These are phyloP conservation scores for Leptographium wingfieldii DNA, from an alignment of 2,329 filamentous ascomycete species.

Conservation along the genomic window DNA sequence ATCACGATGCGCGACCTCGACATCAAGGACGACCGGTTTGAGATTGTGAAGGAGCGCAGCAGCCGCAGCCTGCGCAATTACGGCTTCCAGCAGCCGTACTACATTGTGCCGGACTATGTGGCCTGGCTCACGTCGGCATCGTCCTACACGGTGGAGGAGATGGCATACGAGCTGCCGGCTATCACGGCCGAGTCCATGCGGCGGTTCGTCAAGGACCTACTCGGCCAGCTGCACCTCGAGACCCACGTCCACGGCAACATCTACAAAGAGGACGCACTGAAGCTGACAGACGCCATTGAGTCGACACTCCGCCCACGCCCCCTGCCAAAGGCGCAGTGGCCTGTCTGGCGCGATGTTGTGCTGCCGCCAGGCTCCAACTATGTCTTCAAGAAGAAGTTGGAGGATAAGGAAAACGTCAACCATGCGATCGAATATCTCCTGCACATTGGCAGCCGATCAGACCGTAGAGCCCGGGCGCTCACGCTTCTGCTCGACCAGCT, in stretches of 20 bases:
- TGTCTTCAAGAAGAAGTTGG: constrained; percentile 66
- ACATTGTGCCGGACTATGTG: constrained; percentile 74
- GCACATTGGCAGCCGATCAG: constrained; percentile 54
- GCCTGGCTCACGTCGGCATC: constrained; percentile 68
- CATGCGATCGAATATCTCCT: constrained; percentile 73
- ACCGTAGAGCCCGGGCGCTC: constrained; percentile 61
- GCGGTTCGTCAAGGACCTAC: constrained; percentile 65
- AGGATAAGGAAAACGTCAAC: constrained; percentile 81
- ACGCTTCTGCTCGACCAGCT: constrained; percentile 77
- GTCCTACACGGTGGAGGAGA: constrained; percentile 67
- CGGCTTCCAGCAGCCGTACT: constrained; percentile 78
- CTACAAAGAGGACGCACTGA: constrained; percentile 84
- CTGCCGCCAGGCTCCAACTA: constrained; percentile 72
- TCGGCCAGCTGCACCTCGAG: constrained; percentile 79
- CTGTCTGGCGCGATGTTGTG: constrained; percentile 62
- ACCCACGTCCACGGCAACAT: constrained; percentile 83
- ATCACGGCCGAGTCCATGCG: constrained; percentile 65
- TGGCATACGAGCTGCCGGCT: constrained; percentile 60
- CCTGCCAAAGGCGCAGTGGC: constrained; percentile 68
- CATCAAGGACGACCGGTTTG: constrained; percentile 76
- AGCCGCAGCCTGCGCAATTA: constrained; percentile 70
- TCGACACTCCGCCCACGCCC: constrained; percentile 60
- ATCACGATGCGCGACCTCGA: constrained; percentile 73
- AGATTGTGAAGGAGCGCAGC: constrained; percentile 79
- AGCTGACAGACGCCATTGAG: constrained; percentile 73